Conservation (phyloP, 2,329 filamentous ascomycete species). For the Trichoderma oligosporum region DNA sequence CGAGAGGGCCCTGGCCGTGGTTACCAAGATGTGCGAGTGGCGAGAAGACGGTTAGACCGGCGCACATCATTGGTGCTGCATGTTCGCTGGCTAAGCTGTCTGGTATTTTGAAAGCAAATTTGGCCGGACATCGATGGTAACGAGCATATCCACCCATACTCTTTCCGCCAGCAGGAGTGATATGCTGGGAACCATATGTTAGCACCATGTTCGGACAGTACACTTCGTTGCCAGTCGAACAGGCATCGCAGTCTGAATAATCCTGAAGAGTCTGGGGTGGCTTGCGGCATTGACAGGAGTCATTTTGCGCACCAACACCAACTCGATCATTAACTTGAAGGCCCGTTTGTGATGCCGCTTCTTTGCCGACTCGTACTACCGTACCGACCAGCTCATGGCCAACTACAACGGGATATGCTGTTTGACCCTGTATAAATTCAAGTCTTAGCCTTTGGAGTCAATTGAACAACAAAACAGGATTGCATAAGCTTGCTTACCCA, state of each 20-base stretch:
- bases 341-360: slow-evolving; percentile 34
- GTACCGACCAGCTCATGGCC: slow-evolving; percentile 64
- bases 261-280: slow-evolving; percentile 13
- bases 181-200: slow-evolving; percentile 44
- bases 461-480: neutral
- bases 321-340: slow-evolving; percentile 62
- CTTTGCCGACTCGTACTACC: slow-evolving; percentile 50
- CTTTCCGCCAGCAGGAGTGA: slow-evolving; percentile 4
- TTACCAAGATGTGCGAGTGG: slow-evolving; percentile 43
- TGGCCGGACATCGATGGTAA: slow-evolving; percentile 32
- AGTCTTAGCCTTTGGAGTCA: neutral
- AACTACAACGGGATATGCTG: slow-evolving; percentile 47
- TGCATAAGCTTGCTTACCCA: slow-evolving; percentile 2
- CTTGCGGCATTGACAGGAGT: slow-evolving; percentile 61
- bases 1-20: slow-evolving; percentile 3
- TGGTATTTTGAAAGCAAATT: slow-evolving; percentile 49
- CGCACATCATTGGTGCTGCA: slow-evolving; percentile 64
- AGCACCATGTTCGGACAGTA: slow-evolving; percentile 60
- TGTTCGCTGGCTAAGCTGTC: slow-evolving; percentile 38
- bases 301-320: slow-evolving; percentile 65
- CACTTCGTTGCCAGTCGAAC: slow-evolving; percentile 63
- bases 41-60: slow-evolving; percentile 61
- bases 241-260: slow-evolving; percentile 32
- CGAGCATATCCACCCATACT: slow-evolving; percentile 39
- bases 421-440: slow-evolving; percentile 22